These are phyloP conservation scores for Paraglomus brasilianum DNA, from an alignment of 192 early-diverging fungal genomes.

Conservation along the genomic window DNA sequence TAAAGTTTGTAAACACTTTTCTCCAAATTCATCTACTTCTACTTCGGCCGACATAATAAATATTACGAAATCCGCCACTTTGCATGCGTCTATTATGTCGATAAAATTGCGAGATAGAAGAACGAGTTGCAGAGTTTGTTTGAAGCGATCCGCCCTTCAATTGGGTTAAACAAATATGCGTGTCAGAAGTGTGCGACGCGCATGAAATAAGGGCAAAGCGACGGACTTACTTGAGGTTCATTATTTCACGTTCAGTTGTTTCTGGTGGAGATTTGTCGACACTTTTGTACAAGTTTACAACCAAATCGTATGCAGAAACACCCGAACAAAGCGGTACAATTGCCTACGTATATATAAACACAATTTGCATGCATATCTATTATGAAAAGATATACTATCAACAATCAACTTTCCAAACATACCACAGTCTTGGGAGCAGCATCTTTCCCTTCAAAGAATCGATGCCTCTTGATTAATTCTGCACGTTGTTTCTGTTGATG, in stretches of 20 bases:
- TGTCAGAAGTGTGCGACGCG: neutral
- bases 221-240: constrained; percentile 38
- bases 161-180: neutral
- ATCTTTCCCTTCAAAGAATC: constrained; percentile 80
- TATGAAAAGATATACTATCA: neutral
- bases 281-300: constrained; percentile 53
- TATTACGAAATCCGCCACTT: constrained; percentile 89
- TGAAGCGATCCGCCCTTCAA: constrained; percentile 75
- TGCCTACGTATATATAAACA: constrained; percentile 43
- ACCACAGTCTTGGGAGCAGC: constrained; percentile 87
- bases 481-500: constrained; percentile 82
- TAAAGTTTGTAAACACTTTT: constrained; percentile 76
- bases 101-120: constrained; percentile 75
- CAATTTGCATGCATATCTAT: neutral
- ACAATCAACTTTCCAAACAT: too few species aligned
- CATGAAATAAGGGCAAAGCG: neutral
- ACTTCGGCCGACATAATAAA: constrained; percentile 83
- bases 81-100: constrained; percentile 85
- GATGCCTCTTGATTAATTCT: constrained; percentile 63
- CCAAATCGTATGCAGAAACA: constrained; percentile 51
- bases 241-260: constrained; percentile 34
- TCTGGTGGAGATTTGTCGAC: constrained; percentile 38
- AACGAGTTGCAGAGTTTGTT: constrained; percentile 86
- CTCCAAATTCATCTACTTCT: constrained; percentile 94
- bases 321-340: constrained; percentile 88